These are phyloP conservation scores for Aspergillus homomorphus DNA, from an alignment of 495 filamentous ascomycete species.

Conservation along the genomic window DNA sequence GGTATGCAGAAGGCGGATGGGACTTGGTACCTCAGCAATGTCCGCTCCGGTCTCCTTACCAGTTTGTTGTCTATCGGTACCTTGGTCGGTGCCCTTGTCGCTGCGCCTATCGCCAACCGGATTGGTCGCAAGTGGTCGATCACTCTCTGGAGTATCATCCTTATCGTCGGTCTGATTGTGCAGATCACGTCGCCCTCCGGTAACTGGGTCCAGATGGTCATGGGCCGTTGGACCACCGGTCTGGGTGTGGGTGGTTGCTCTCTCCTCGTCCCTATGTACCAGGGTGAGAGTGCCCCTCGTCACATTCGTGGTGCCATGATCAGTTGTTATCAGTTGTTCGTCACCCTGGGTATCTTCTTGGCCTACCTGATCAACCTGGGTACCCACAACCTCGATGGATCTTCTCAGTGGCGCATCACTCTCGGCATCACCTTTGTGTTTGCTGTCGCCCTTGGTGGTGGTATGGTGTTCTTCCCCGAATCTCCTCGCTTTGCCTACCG, in stretches of 20 bases:
- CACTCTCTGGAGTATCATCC: constrained; percentile 54
- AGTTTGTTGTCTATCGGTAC: constrained; percentile 62
- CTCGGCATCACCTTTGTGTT: constrained; percentile 75
- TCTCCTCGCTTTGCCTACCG: constrained; percentile 68
- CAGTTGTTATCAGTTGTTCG: constrained; percentile 78
- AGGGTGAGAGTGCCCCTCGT: constrained; percentile 64
- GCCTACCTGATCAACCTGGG: constrained; percentile 79
- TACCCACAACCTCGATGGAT: constrained; percentile 47
- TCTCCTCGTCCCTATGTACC: constrained; percentile 70
- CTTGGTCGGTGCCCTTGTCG: constrained; percentile 61
- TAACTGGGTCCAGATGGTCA: constrained; percentile 53
- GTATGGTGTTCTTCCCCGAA: constrained; percentile 71
- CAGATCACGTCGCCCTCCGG: constrained; percentile 56
- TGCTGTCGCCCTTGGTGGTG: constrained; percentile 66
- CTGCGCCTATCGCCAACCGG: constrained; percentile 51
- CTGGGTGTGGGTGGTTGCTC: constrained; percentile 68
- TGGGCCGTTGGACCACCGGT: constrained; percentile 60
- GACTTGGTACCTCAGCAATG: constrained; percentile 44
- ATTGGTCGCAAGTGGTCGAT: constrained; percentile 55
- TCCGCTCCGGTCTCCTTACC: constrained; percentile 53
- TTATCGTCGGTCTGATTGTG: constrained; percentile 63
- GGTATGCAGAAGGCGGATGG: constrained; percentile 30
- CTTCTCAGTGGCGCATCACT: constrained; percentile 72
- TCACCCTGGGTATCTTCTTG: constrained; percentile 80
- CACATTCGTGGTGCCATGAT: constrained; percentile 67